phyloP scores from a whole-genome alignment of 2,329 filamentous ascomycete genomes.

The Venturia effusa region DNA sequence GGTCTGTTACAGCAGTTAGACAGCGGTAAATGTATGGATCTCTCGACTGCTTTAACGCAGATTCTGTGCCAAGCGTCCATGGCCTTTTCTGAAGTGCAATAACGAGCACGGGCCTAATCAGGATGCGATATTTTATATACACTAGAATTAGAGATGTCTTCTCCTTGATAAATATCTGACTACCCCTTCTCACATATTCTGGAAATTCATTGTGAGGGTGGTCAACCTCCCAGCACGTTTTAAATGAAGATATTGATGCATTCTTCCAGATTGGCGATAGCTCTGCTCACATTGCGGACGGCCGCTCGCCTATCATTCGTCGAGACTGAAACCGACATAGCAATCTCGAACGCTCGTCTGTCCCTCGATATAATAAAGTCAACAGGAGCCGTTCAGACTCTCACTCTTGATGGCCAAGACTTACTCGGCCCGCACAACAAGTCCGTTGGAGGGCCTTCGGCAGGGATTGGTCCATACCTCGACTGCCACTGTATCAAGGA shows the following conservation, averaged over 20 bases:
- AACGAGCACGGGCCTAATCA: too few relatives aligned
- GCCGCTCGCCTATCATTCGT: background rate
- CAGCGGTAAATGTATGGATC: too few relatives aligned
- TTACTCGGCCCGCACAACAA: background rate
- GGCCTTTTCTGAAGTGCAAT: too few relatives aligned
- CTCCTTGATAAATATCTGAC: too few relatives aligned
- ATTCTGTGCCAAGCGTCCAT: too few relatives aligned
- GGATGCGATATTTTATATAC: too few relatives aligned
- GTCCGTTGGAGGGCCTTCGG: background rate
- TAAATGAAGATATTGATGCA: background rate
- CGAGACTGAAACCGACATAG: background rate
- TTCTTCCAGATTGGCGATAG: background rate
- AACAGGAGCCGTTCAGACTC: background rate
- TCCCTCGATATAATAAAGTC: background rate
- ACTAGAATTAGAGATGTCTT: too few relatives aligned
- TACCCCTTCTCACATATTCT: too few relatives aligned
- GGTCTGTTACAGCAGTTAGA: too few relatives aligned
- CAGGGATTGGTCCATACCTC: slow-evolving; percentile 7
- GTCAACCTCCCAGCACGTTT: too few relatives aligned
- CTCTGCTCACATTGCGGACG: background rate
- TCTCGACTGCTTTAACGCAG: too few relatives aligned
- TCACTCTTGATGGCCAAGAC: background rate
- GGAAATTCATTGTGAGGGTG: too few relatives aligned
- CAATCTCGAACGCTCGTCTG: background rate
- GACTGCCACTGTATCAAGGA: slow-evolving; percentile 8